These are phyloP conservation scores for Trichoderma sp. DNA, from an alignment of 2,329 filamentous ascomycete genomes.

Conservation along the genomic window DNA sequence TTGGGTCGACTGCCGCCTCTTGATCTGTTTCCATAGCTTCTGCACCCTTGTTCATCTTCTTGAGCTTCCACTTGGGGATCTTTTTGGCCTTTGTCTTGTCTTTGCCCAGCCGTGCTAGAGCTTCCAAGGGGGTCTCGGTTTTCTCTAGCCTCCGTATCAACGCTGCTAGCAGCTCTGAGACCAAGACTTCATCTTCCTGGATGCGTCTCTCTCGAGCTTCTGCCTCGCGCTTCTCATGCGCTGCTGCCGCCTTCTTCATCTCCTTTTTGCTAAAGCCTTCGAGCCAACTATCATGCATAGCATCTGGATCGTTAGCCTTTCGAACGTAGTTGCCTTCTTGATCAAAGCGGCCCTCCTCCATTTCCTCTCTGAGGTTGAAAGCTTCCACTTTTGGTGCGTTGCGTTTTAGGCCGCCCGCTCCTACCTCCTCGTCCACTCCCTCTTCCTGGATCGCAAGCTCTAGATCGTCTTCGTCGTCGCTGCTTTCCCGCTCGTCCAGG, in stretches of 20 bases:
- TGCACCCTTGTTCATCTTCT: conserved; percentile 58
- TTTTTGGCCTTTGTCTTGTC: conserved; percentile 58
- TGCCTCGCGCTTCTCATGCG: conserved; percentile 78
- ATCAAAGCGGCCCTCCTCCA: conserved; percentile 91
- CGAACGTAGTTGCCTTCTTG: conserved; percentile 87
- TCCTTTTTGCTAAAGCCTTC: conserved; percentile 92
- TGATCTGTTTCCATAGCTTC: conserved; percentile 69
- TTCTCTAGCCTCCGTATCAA: conserved; percentile 73
- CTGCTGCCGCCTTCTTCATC: conserved; percentile 81
- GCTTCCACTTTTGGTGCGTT: conserved; percentile 93
- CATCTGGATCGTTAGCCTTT: conserved; percentile 84
- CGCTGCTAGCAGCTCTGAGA: conserved; percentile 67
- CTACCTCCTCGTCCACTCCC: conserved; percentile 82
- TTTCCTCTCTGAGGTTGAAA: conserved; percentile 88
- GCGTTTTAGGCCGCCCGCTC: conserved; percentile 83
- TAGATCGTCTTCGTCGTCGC: conserved; percentile 66
- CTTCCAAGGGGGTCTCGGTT: conserved; percentile 84
- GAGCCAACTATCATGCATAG: conserved; percentile 87
- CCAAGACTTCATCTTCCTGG: conserved; percentile 71
- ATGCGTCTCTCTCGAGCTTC: conserved; percentile 69
- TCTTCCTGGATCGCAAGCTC: conserved; percentile 70
- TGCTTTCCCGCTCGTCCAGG: conserved; percentile 54
- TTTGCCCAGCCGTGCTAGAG: conserved; percentile 76
- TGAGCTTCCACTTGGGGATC: conserved; percentile 66
- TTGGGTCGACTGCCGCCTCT: conserved; percentile 55